Conservation (phyloP, 2,329 filamentous ascomycete genomes). For the Colletotrichum tanaceti region DNA sequence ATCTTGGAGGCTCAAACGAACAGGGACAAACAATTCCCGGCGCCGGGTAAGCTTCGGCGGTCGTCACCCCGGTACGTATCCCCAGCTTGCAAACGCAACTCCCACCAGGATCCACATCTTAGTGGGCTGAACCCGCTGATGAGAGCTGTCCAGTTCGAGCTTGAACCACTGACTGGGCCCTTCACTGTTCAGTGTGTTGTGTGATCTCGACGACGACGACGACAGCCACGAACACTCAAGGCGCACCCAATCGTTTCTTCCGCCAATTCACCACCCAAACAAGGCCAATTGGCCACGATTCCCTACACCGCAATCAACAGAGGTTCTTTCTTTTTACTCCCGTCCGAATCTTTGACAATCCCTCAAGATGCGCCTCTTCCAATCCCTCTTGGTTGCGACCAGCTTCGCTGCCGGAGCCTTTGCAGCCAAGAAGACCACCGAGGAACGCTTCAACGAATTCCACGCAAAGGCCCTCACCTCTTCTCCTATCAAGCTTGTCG, state of each 20-base stretch:
- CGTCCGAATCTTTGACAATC: conserved; percentile 24
- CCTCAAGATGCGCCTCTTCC: conserved; percentile 75
- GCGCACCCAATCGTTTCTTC: conserved; percentile 22
- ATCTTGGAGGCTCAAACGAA: not conserved
- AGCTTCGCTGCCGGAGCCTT: conserved; percentile 70
- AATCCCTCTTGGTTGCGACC: conserved; percentile 71
- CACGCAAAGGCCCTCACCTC: conserved; percentile 74
- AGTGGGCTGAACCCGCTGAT: conserved; percentile 28
- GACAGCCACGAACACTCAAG: not conserved
- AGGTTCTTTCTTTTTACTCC: conserved; percentile 25
- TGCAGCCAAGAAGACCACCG: conserved; percentile 71
- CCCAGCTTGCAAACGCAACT: not conserved
- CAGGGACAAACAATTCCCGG: conserved; percentile 7
- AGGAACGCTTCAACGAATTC: conserved; percentile 77
- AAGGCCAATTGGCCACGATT: conserved; percentile 33
- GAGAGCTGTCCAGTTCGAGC: conserved; percentile 39
- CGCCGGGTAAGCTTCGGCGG: conserved; percentile 5
- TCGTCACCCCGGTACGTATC: not conserved
- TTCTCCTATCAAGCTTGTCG: conserved; percentile 80
- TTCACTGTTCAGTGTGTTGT: not conserved
- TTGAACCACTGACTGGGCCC: conserved; percentile 3
- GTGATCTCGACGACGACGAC: conserved; percentile 13
- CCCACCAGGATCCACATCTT: conserved; percentile 12
- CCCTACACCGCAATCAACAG: conserved; percentile 39
- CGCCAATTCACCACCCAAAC: not conserved